Evolutionary conservation across 2,329 filamentous ascomycete genomes (phyloP).

Genomic region (Xylaria polymorpha): DNA sequence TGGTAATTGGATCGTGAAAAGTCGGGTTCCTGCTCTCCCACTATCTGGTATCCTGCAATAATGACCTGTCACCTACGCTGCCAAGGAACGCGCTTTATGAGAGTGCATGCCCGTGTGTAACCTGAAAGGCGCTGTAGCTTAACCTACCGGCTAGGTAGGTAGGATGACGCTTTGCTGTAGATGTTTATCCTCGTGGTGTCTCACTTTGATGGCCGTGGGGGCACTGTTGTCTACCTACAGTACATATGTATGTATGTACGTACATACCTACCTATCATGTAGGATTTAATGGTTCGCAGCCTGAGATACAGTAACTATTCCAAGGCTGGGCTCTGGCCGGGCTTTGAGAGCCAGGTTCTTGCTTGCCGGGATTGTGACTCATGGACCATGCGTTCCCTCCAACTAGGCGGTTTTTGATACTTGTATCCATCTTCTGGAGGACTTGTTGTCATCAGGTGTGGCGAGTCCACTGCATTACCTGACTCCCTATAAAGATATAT

Average conservation of each 20-base stretch:
- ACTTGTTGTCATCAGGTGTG: slow-evolving; percentile 19
- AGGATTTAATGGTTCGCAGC: background rate
- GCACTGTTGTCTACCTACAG: background rate
- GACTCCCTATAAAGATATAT: background rate
- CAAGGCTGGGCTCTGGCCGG: background rate
- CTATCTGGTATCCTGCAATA: background rate
- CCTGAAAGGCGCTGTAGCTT: background rate
- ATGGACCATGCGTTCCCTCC: slow-evolving; percentile 7
- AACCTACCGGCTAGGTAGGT: too few relatives aligned
- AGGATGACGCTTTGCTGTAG: slow-evolving; percentile 4
- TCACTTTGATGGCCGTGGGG: background rate
- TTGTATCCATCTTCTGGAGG: background rate
- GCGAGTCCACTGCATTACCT: slow-evolving; percentile 15
- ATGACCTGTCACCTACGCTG: background rate
- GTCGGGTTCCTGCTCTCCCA: background rate
- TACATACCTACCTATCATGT: too few relatives aligned
- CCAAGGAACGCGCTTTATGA: background rate
- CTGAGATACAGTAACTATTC: slow-evolving; percentile 1
- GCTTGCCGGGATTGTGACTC: slow-evolving; percentile 13
- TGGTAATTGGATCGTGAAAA: background rate
- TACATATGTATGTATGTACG: too few relatives aligned
- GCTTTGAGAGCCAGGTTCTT: slow-evolving; percentile 8
- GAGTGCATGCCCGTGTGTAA: background rate
- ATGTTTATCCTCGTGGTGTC: slow-evolving; percentile 1
- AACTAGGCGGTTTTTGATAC: background rate